Evolutionary conservation across 2,329 filamentous ascomycete species (phyloP), one percentile per base, ranked within the genome.

Genomic region (Ceratocystis smalleyi): DNA sequence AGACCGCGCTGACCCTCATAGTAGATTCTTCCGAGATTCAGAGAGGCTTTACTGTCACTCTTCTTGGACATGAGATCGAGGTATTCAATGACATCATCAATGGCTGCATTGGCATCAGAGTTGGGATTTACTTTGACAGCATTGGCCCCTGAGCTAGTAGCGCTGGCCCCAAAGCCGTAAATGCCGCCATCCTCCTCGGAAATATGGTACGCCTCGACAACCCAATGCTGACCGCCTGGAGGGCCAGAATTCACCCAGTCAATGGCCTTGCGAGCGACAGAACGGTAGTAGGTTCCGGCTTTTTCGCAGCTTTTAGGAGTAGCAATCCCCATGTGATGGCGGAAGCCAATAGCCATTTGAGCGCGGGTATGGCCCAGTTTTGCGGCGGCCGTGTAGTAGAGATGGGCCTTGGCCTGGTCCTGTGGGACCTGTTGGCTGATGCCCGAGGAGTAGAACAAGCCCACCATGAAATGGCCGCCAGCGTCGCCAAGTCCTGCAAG

Each of bases 371-470:
- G 85, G 22, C 90, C 92, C 64, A 83, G 83, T 68, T 91, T 80
- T 0, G 94, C 94, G 0, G 94, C 92, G 72, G 97, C 94, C 0
- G 89, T 95, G 73, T 99, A 92, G 74, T 96, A 97, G 49, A 97
- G 78, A 70, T 97, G 79, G 2, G 94, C 90, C 74, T 90, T 91
- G 10, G 91, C 91, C 75, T 97, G 94, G 70, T 99, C 88, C 54
- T 83, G 82, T 71, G 88, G 83, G 5, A 96, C 89, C 0, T 85
- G 86, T 40, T 84, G 84, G 17, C 89, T 91, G 65, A 99, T 80
- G 0, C 94, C 94, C 0, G 94, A 99, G 43, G 91, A 91, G 75
- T 99, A 92, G 82, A 96, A 94, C 69, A 99, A 84, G 0, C 89
- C 94, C 59, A 97, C 73, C 92, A 99, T 96, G 74, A 95, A 87